Evolutionary conservation across 441 rosid genomes (phyloP), one percentile per base, ranked within the genome.

Genomic region (Biscutella laevigata): DNA sequence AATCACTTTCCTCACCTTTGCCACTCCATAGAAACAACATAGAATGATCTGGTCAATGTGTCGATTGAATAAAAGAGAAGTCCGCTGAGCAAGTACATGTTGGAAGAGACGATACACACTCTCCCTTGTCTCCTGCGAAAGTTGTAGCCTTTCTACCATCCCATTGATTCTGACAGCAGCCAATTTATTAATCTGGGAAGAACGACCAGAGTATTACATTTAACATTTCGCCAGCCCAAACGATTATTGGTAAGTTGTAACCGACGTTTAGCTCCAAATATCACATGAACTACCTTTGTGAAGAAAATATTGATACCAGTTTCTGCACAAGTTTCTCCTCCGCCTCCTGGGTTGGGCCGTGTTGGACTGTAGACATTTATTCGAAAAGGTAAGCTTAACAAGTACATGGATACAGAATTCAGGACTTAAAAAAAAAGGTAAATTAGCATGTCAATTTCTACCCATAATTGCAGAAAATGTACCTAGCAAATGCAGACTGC

Each of bases 401-500:
- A 38, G 39, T 26, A 48, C 38, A 57, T 4, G 32, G 19, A 53
- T 32, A 62, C 20, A 37, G 4, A 37, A 14, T 12, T 29, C 8
- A 38, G 11, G 40, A 62, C 8, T 22, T 25, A 34, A 26, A 30
- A 14, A 36, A 25, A 24, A 17, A 12, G 21, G 32, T 25, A 26
- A 16, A 40, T 13, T 28, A 21, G 25, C 34, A 22, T 29, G 5
- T 35, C 53, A n/a, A 51, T 51, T 35, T 28, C 16, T 30, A 57
- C 20, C 24, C 33, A 47, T 11, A 44, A 20, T 28, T 3, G 36
- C 47, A 14, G 3, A 48, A 68, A 44, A 22, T 15, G 29, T 78
- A 88, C 99, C 96, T 94, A 49, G 99, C 95, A 80, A 94, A 94
- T 45, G 95, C 95, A 64, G 99, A 94, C 66, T 94, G 99, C 79